Base-by-base conservation (phyloP, 2,329 filamentous ascomycete genomes). In the Colletotrichum sp. region DNA sequence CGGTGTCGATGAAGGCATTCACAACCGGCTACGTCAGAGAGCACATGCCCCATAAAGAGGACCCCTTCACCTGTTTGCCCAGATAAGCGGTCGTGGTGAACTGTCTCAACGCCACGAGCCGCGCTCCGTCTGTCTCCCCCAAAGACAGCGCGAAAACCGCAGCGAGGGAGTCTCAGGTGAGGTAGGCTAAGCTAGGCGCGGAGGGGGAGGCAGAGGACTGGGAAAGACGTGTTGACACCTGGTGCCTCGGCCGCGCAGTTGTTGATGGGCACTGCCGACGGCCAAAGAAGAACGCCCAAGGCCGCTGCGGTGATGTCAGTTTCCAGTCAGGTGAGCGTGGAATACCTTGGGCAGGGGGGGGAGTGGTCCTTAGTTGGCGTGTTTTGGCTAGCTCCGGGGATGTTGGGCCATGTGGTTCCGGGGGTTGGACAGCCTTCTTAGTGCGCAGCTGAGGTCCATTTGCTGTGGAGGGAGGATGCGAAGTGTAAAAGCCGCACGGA, bases 31-130 rank as follows among this genome's bases (percentile, higher is more conserved):
- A 73, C 70, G 73, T 76, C 73, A 73, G 69, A 8, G 57, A 49
- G 29, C 70, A 76, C 71, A 71, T 76, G 73, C 70, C 44, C 44
- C 9, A 1, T 13, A 8, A 34, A 16, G n/a, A 64, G 52, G 29
- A 29, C 29, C 44, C 44, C 39, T 71, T 55, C 29, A 55, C 59
- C 29, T 11, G 6, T 27, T 36, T 25, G 32, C n/a, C 39, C 25
- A 57, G 3, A 11, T 22, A 62, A 62, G 70, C 69, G 52, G 69
- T 19, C 44, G 30, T 61, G 59, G 59, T 49, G 22, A 59, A 34
- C 62, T 76, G 73, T 76, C 73, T 76, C 69, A 64, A 57, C 72
- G 63, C 73, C 69, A 72, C 57, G 73, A 76, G 65, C 73, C 63
- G 61, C 44, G 29, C 69, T 57, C 55, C 44, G 27, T 13, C 34